Percentiles rank a stretch among this genome's conserved stretches.
phyloP scores from a whole-genome alignment of 2,329 filamentous ascomycete species.

The Curvularia lunata region DNA sequence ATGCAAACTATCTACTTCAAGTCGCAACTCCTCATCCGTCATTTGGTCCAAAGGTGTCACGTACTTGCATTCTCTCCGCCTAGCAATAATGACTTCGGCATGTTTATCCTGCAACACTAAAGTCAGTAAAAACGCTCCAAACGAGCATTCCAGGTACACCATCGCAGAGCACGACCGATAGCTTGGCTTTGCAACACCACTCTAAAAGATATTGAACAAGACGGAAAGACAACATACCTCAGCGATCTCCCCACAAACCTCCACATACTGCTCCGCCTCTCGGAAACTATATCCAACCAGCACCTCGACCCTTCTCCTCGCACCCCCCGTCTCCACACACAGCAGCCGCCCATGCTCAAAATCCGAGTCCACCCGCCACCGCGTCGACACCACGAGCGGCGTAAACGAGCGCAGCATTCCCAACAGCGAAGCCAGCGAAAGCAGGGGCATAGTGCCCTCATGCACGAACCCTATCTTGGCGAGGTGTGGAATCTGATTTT shows the following conservation, averaged over 20 bases:
- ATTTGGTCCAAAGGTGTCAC: slow-evolving; percentile 2
- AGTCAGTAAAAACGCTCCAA: background rate
- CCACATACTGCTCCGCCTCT: slow-evolving; percentile 12
- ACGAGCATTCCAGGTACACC: background rate
- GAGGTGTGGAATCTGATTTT: slow-evolving; percentile 16
- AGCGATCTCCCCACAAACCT: slow-evolving; percentile 12
- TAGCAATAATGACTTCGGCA: slow-evolving; percentile 11
- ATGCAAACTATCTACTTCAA: slow-evolving; percentile 10
- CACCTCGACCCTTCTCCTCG: slow-evolving; percentile 5
- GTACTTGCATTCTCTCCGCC: slow-evolving; percentile 7
- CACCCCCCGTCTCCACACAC: slow-evolving; percentile 12
- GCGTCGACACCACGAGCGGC: slow-evolving; percentile 6
- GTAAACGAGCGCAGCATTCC: slow-evolving; percentile 11
- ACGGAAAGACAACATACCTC: slow-evolving; percentile 10
- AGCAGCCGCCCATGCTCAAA: slow-evolving; percentile 17
- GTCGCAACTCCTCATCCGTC: slow-evolving; percentile 3
- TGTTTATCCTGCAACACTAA: slow-evolving; percentile 4
- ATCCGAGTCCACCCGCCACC: slow-evolving; percentile 14
- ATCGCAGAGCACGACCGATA: background rate
- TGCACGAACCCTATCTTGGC: slow-evolving; percentile 26
- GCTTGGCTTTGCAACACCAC: background rate
- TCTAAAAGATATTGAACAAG: too few relatives aligned
- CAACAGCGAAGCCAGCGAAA: slow-evolving; percentile 7
- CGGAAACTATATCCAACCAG: slow-evolving; percentile 17
- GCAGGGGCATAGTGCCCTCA: slow-evolving; percentile 12